Conservation (phyloP, 73 alveolate genomes). For the Stentor roeselii region DNA sequence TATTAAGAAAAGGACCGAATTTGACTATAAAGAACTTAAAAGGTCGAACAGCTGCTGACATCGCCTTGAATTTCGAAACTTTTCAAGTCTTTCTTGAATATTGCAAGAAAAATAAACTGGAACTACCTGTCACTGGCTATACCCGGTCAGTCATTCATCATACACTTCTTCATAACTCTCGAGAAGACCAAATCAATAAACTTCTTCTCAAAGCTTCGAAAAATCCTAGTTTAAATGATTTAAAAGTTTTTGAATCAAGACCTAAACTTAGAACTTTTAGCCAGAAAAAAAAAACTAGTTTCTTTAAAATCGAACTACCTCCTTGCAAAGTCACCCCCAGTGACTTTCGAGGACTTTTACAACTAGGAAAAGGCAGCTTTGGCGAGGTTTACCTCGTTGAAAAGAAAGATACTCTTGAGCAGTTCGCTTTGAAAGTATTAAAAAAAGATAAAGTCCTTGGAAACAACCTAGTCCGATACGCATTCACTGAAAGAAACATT, state of each 20-base stretch:
- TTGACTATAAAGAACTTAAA: slow-evolving; percentile 50
- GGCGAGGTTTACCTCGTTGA: slow-evolving; percentile 89
- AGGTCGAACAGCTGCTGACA: slow-evolving; percentile 61
- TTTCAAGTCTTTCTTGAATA: slow-evolving; percentile 39
- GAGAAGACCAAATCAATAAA: slow-evolving; percentile 51
- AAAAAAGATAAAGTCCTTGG: slow-evolving; percentile 81
- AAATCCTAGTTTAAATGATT: not conserved
- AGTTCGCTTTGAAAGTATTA: slow-evolving; percentile 89
- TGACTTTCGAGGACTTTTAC: slow-evolving; percentile 61
- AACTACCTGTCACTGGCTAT: slow-evolving; percentile 52
- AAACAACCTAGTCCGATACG: slow-evolving; percentile 78
- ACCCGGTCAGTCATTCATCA: slow-evolving; percentile 50
- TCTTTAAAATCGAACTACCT: not conserved
- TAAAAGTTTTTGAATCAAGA: not conserved
- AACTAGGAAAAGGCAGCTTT: slow-evolving; percentile 85
- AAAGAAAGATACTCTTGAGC: slow-evolving; percentile 65
- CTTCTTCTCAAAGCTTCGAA: slow-evolving; percentile 29
- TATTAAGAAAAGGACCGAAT: slow-evolving; percentile 61
- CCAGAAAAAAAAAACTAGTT: not conserved
- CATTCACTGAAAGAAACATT: slow-evolving; percentile 82
- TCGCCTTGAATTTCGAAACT: slow-evolving; percentile 48
- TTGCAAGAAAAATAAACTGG: slow-evolving; percentile 29
- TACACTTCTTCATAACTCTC: slow-evolving; percentile 35
- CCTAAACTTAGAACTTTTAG: not conserved
- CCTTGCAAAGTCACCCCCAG: slow-evolving; percentile 58